Base-by-base conservation (phyloP, 495 filamentous ascomycete species). In the Cercophora scortea region DNA sequence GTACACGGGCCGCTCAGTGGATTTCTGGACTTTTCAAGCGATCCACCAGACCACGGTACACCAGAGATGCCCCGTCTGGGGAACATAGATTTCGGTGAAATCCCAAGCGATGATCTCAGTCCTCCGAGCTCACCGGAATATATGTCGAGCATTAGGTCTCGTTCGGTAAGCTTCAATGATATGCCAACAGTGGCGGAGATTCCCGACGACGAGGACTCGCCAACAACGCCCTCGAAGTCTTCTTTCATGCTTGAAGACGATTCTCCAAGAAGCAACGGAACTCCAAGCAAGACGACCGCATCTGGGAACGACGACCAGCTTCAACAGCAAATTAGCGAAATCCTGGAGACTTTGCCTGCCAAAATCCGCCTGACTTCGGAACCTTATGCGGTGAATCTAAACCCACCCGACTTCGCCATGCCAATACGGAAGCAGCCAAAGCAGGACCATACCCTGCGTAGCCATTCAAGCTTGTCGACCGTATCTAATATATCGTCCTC, bases 321-420 rank as follows among this genome's bases (percentile, higher is more conserved):
- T 4, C 89, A 95, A 59, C 81, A 87, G 48, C 89, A 91, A 55
- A 90, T 98, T 44, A 87, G 80, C 63, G 83, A 86, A 16, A 87
- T 98, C 45, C 76, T 98, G 8, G 82, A 84, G 43, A 83, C 77
- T 9, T 83, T 98, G 33, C 89, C 90, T 35, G 82, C 86, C 15
- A 81, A 80, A 38, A 94, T 98, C 54, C 84, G 82, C 42, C 77
- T 96, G 36, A 82, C 80, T 6, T 78, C 81, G 15, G 75, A 75
- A 10, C 69, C 76, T 47, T 58, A 69, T 6, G 32, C 61, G 2
- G 54, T 73, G 42, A 76, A 75, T 50, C 58, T 77, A 33, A 76
- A 76, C 55, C 73, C 74, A 4, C 73, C 72, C 0, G 73, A 75
- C 38, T 65, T 76, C 46, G 69, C 66, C 53, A 68, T 71, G 53